Percentiles rank a stretch among this genome's conserved stretches.
These are phyloP conservation scores for Eucalyptus camaldulensis DNA, from an alignment of 345 rosid genomes.

Conservation along the genomic window DNA sequence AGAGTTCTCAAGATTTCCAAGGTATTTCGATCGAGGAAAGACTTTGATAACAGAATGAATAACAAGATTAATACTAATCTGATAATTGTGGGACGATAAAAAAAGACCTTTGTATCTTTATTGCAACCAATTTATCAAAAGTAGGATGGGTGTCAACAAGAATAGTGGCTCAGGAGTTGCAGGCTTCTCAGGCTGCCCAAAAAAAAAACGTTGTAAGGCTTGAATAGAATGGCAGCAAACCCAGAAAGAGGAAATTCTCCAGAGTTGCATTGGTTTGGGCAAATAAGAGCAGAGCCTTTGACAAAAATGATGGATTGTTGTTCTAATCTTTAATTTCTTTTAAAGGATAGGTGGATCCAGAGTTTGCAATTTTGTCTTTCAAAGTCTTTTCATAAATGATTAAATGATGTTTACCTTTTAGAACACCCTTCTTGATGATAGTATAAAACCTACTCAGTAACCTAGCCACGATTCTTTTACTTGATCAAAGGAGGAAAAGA, in stretches of 20 bases:
- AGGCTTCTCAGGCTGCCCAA: not conserved
- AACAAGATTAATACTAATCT: not conserved
- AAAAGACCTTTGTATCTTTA: not conserved
- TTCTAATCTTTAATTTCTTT: not conserved
- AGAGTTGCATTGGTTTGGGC: not conserved
- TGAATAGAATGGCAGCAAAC: not conserved
- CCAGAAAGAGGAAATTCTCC: not conserved
- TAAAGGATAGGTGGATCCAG: not conserved
- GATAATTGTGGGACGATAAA: not conserved
- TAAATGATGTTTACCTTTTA: not conserved
- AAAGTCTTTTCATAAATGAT: not conserved
- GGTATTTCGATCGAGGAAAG: not conserved
- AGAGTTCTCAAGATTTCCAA: not conserved
- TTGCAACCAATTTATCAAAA: not conserved
- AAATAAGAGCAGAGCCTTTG: not conserved
- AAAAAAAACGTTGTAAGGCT: not conserved
- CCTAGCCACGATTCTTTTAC: not conserved
- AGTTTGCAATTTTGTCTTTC: not conserved
- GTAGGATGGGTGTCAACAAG: not conserved
- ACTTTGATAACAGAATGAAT: not conserved
- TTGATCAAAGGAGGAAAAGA: not conserved
- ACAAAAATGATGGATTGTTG: not conserved
- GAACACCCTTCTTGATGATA: not conserved
- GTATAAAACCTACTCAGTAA: not conserved
- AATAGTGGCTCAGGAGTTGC: not conserved